phyloP scores from a whole-genome alignment of 2,329 filamentous ascomycete genomes.

The Trichoderma koningiopsis region DNA sequence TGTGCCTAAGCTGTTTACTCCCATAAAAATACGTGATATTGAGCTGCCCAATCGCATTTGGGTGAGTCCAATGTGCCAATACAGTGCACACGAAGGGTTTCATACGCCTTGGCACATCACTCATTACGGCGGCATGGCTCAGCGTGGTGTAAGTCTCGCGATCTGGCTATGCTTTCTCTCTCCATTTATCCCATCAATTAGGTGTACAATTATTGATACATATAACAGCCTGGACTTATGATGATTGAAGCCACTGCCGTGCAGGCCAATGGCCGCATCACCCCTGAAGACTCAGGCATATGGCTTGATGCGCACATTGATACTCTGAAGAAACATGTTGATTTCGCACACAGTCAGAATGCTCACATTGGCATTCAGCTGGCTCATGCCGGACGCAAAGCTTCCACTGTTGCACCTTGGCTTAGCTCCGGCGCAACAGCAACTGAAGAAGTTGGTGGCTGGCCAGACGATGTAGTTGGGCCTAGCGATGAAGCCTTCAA shows the following conservation, averaged over 20 bases:
- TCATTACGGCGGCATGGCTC: conserved; percentile 72
- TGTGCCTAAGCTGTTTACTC: conserved; percentile 49
- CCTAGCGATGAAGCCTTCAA: conserved; percentile 56
- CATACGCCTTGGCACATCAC: conserved; percentile 70
- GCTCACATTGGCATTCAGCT: conserved; percentile 74
- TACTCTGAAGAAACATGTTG: conserved; percentile 57
- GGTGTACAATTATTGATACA: neutral
- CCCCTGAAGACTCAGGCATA: conserved; percentile 66
- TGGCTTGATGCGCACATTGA: conserved; percentile 73
- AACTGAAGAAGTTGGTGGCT: conserved; percentile 49
- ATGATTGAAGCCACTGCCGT: conserved; percentile 71
- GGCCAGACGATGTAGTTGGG: conserved; percentile 52
- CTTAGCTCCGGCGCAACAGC: conserved; percentile 55
- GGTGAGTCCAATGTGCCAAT: conserved; percentile 50
- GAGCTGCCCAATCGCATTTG: conserved; percentile 50
- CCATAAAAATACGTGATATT: conserved; percentile 48
- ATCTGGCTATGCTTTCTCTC: neutral
- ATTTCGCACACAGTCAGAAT: conserved; percentile 59
- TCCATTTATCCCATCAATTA: neutral
- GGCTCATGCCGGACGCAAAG: conserved; percentile 71
- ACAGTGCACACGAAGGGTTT: conserved; percentile 53
- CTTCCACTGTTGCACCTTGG: conserved; percentile 60
- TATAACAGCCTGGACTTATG: conserved; percentile 53
- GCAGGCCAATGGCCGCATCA: conserved; percentile 68
- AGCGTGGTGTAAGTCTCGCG: conserved; percentile 51